Conservation (phyloP, 352 stramenopile species). For the Pythium insidiosum region DNA sequence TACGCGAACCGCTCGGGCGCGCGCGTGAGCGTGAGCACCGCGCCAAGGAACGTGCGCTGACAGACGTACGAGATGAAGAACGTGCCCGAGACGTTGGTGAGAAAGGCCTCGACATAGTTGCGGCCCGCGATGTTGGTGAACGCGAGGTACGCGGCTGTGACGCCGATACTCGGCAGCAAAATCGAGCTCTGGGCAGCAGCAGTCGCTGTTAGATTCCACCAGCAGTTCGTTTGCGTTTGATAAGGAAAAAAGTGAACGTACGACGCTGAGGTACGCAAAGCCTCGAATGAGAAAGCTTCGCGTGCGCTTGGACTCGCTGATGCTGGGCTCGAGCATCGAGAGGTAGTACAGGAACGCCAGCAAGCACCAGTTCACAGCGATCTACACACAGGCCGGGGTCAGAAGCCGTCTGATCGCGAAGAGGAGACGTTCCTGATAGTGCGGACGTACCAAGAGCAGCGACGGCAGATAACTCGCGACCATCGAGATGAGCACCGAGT, state of each 20-base stretch:
- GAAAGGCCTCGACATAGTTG: constrained; percentile 71
- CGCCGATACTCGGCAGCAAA: constrained; percentile 68
- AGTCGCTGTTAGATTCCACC: not conserved
- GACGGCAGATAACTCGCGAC: constrained; percentile 66
- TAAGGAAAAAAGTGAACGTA: constrained; percentile 16
- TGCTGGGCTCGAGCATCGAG: constrained; percentile 54
- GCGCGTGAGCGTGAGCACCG: constrained; percentile 65
- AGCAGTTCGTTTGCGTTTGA: not conserved
- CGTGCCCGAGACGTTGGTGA: constrained; percentile 78
- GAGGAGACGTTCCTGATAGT: not conserved
- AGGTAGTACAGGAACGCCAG: constrained; percentile 62
- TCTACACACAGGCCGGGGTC: constrained; percentile 25
- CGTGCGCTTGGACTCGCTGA: constrained; percentile 56
- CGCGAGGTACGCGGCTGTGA: constrained; percentile 70
- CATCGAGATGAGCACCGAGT: constrained; percentile 51
- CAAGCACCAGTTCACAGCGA: constrained; percentile 67
- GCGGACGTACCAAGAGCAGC: constrained; percentile 42
- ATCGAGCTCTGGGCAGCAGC: constrained; percentile 45
- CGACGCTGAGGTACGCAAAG: constrained; percentile 71
- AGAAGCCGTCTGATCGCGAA: not conserved
- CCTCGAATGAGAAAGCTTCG: constrained; percentile 68
- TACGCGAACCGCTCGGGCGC: constrained; percentile 51
- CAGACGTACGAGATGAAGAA: constrained; percentile 87
- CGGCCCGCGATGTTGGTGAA: constrained; percentile 43
- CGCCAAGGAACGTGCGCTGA: constrained; percentile 65